Evolutionary conservation across 208 protist species (phyloP).

Genomic region (Acanthamoeba triangularis): DNA sequence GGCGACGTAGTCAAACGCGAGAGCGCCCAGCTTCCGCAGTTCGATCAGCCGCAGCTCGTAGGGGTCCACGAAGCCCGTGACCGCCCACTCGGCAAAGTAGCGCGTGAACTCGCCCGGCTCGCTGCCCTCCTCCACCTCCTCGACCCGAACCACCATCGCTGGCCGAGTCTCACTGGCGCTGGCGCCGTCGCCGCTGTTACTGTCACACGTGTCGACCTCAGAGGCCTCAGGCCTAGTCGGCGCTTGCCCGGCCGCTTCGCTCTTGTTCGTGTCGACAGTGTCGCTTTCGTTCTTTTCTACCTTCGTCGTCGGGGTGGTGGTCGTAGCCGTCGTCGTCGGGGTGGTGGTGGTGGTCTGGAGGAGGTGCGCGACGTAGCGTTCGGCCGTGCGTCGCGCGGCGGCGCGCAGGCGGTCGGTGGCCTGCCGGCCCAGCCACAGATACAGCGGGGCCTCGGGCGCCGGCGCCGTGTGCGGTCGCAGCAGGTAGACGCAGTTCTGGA

Average conservation of each 20-base stretch:
- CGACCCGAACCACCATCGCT: neutral
- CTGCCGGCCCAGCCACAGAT: neutral
- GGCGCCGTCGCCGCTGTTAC: neutral
- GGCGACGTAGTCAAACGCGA: neutral
- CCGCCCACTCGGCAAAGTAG: neutral
- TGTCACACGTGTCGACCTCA: too few species aligned
- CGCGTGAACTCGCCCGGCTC: conserved; percentile 5
- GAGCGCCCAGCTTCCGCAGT: neutral
- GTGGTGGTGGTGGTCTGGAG: too few species aligned
- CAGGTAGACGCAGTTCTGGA: conserved; percentile 6
- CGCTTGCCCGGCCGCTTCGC: neutral
- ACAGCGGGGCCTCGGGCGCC: neutral
- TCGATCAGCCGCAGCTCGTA: conserved; percentile 22
- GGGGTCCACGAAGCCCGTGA: neutral
- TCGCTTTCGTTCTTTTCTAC: neutral
- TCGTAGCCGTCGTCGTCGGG: too few species aligned
- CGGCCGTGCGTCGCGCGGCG: neutral
- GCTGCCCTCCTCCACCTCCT: neutral
- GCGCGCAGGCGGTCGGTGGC: neutral
- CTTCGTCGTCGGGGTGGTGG: neutral
- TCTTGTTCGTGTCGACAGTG: neutral
- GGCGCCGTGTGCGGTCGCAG: neutral
- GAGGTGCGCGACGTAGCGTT: neutral
- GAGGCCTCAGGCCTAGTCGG: too few species aligned
- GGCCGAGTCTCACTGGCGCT: neutral